Evolutionary conservation across 2,329 filamentous ascomycete species (phyloP).

Genomic region (Venturia nashicola): DNA sequence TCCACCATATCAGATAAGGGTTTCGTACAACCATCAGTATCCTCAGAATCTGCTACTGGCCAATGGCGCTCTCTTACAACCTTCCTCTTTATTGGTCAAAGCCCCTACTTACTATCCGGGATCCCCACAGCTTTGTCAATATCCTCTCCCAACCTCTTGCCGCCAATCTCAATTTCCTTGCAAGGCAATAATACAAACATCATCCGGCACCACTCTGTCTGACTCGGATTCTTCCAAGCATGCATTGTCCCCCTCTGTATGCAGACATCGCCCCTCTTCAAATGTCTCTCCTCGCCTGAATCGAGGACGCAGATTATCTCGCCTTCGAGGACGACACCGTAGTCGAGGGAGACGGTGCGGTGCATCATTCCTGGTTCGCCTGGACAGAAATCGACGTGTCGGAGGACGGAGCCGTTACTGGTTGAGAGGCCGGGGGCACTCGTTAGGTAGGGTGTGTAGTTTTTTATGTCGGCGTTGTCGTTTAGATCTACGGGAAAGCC

Average conservation of each 20-base stretch:
- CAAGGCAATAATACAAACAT: slow-evolving; percentile 11
- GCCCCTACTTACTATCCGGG: background rate
- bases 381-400: slow-evolving; percentile 27
- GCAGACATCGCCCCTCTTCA: slow-evolving; percentile 23
- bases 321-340: slow-evolving; percentile 27
- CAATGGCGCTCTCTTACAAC: too few relatives aligned
- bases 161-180: slow-evolving; percentile 8
- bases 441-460: slow-evolving; percentile 32
- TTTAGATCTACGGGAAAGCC: slow-evolving; percentile 35
- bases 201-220: slow-evolving; percentile 12
- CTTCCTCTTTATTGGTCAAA: background rate
- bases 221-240: slow-evolving; percentile 11
- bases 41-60: background rate
- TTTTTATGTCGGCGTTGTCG: slow-evolving; percentile 32
- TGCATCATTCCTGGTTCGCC: slow-evolving; percentile 26
- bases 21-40: background rate
- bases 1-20: background rate
- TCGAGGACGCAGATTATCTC: slow-evolving; percentile 27
- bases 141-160: slow-evolving; percentile 10
- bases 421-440: slow-evolving; percentile 38
- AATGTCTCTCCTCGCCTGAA: slow-evolving; percentile 21
- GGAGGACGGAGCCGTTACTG: slow-evolving; percentile 34
- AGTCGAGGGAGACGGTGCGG: slow-evolving; percentile 27
- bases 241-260: slow-evolving; percentile 28
- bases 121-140: background rate